phyloP scores from a whole-genome alignment of 331 rosid genomes.

The Rosa hybrid region DNA sequence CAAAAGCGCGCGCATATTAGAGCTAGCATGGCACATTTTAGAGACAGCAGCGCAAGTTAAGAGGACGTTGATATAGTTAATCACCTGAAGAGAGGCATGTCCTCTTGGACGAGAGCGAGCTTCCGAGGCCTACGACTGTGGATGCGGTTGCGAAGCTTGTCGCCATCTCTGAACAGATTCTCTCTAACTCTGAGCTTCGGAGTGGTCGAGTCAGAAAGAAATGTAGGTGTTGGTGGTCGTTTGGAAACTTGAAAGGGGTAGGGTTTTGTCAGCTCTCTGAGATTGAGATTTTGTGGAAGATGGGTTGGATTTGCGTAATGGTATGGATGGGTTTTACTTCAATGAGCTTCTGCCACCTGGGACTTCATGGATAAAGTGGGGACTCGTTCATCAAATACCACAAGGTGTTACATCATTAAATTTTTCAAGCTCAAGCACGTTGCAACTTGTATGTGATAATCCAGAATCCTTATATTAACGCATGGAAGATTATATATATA shows the following conservation, averaged over 20 bases:
- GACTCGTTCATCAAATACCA: conserved; percentile 24
- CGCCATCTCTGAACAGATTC: conserved; percentile 26
- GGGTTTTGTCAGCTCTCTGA: conserved; percentile 11
- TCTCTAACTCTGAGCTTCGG: neutral
- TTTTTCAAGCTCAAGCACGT: too few species aligned
- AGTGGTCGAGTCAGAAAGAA: neutral
- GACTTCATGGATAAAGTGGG: conserved; percentile 52
- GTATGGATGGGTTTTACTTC: conserved; percentile 36
- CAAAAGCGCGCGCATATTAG: neutral
- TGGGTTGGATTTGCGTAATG: conserved; percentile 35
- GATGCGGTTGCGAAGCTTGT: conserved; percentile 34
- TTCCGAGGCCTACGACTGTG: conserved; percentile 33
- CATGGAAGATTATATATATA: too few species aligned
- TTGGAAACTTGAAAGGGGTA: conserved; percentile 12
- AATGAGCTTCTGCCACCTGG: conserved; percentile 51
- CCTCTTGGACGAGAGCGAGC: conserved; percentile 21
- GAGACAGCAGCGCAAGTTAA: neutral
- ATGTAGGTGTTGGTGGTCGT: conserved; percentile 16
- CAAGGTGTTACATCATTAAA: neutral
- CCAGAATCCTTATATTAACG: too few species aligned
- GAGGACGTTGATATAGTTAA: neutral
- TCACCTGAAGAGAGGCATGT: conserved; percentile 41
- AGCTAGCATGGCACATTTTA: neutral
- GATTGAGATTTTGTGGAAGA: conserved; percentile 21
- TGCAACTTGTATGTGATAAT: too few species aligned